Conservation (phyloP, 495 filamentous ascomycete species). For the Mytilinidion resinicola region DNA sequence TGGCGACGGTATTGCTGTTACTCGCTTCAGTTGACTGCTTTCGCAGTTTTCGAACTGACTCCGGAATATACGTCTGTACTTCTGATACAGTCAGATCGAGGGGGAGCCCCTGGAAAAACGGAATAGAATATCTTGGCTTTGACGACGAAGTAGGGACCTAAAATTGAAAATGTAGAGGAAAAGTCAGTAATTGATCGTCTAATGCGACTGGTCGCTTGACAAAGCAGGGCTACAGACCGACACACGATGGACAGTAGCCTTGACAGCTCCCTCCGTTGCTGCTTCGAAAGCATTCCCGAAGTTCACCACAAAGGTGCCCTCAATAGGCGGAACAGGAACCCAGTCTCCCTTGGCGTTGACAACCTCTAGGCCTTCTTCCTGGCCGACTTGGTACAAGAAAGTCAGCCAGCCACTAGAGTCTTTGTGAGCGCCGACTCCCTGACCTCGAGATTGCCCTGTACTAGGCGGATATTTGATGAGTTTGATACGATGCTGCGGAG, state of each 20-base stretch:
- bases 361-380: slow-evolving; percentile 45
- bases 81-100: slow-evolving; percentile 31
- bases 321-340: slow-evolving; percentile 46
- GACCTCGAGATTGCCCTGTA: slow-evolving; percentile 28
- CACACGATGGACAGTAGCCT: slow-evolving; percentile 49
- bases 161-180: background rate
- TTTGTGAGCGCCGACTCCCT: slow-evolving; percentile 52
- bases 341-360: slow-evolving; percentile 44
- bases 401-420: slow-evolving; percentile 54
- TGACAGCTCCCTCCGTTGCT: slow-evolving; percentile 47
- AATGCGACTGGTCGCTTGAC: no score
- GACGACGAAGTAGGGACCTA: slow-evolving; percentile 12
- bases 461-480: slow-evolving; percentile 45
- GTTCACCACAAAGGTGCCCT: slow-evolving; percentile 50
- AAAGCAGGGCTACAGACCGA: slow-evolving; percentile 9
- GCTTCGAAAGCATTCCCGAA: slow-evolving; percentile 55
- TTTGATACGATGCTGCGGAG: slow-evolving; percentile 50
- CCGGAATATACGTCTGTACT: slow-evolving; percentile 25
- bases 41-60: slow-evolving; percentile 21
- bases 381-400: slow-evolving; percentile 47
- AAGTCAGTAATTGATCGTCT: no score
- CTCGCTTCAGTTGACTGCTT: background rate
- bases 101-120: slow-evolving; percentile 47
- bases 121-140: slow-evolving; percentile 32
- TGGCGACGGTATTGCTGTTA: slow-evolving; percentile 4